Base-by-base conservation (phyloP, 306 rosid genomes). In the Prunus persica region DNA sequence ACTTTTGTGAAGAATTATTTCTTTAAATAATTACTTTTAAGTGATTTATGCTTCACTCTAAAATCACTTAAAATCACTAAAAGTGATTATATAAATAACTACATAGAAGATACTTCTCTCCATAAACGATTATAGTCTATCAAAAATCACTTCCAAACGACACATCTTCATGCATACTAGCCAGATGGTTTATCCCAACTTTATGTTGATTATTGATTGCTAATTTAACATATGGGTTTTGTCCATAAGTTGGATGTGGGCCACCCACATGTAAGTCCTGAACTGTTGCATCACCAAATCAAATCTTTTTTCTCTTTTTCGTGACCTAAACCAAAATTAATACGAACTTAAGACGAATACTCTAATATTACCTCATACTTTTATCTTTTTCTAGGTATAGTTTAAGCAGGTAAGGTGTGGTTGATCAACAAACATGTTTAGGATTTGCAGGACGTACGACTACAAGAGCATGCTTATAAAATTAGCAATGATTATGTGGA, bases 371-470 rank as follows among this genome's bases (percentile, higher is more conserved):
- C 3, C 16, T 6, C 12, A 16, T 32, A 18, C 68, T 64, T 8
- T 16, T 2, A 28, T 51, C 49, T 18, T 14, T 24, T 56, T 16
- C n/a, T 16, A 8, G 68, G 68, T 43, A 1, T 25, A 60, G 55
- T 58, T 34, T 38, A 43, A 46, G 54, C 58, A 32, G 55, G 56
- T 64, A 46, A 55, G 66, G 90, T 81, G 82, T 82, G 68, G 92
- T 86, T 83, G 91, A 88, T 84, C 88, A 90, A 79, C 92, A 52
- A 86, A 88, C 87, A 82, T 19, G 16, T 25, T 12, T 38, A 55
- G 30, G 60, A 72, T 64, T 28, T 69, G 30, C 64, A 55, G 58
- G 69, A 74, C 50, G 74, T 2, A n/a, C 46, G 30, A 13, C 6
- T 71, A 64, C 57, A 72, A 56, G 49, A 51, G 73, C 78, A 34